These are phyloP conservation scores for Trichosanthes cucumerina DNA, from an alignment of 306 rosid genomes.

Conservation along the genomic window DNA sequence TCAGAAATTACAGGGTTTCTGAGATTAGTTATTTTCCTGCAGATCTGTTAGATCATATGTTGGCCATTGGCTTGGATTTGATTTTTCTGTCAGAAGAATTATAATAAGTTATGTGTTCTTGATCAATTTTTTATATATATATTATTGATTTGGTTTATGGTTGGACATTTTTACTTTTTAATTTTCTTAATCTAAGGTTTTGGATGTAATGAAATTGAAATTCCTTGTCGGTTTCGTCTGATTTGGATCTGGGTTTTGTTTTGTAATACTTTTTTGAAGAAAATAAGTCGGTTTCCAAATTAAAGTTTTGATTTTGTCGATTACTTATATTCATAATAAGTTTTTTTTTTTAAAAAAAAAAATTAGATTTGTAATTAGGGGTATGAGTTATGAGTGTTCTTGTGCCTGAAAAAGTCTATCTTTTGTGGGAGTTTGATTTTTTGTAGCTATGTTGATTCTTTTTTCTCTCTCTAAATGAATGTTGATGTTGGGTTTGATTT, in stretches of 20 bases:
- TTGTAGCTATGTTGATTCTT: too few relatives aligned
- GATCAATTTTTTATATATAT: not conserved
- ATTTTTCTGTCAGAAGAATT: not conserved
- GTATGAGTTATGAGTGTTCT: not conserved
- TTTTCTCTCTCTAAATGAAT: too few relatives aligned
- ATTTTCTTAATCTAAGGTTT: too few relatives aligned
- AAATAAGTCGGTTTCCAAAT: too few relatives aligned
- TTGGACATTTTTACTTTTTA: too few relatives aligned
- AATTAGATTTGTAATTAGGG: not conserved
- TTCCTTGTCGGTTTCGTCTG: too few relatives aligned
- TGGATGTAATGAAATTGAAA: too few relatives aligned
- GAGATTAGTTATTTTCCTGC: not conserved
- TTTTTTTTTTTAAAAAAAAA: too few relatives aligned
- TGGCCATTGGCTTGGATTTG: not conserved
- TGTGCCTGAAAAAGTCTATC: too few relatives aligned
- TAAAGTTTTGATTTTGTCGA: not conserved
- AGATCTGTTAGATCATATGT: not conserved
- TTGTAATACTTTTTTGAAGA: too few relatives aligned
- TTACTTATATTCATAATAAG: not conserved
- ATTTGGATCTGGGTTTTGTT: not conserved
- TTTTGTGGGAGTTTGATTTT: not conserved
- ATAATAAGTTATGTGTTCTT: too few relatives aligned
- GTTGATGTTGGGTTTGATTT: too few relatives aligned
- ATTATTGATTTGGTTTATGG: not conserved
- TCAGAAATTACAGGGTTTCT: not conserved